Evolutionary conservation across 1,139 yeast genomes (phyloP), one percentile per base, ranked within the genome.

Genomic region (Eremothecium gossypii): DNA sequence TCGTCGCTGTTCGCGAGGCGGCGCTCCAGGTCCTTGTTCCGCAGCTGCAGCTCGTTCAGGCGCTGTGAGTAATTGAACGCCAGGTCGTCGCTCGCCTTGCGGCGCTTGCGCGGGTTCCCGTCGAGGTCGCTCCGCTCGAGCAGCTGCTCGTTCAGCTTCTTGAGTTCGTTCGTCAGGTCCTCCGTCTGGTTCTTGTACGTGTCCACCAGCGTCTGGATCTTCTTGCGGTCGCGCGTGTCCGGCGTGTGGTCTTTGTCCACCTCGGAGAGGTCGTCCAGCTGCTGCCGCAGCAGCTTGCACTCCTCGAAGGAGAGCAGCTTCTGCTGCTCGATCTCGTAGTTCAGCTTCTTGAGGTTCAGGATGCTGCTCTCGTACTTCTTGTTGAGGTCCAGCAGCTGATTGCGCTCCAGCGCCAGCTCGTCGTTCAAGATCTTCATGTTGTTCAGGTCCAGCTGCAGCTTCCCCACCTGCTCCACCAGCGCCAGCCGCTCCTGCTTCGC

Each of bases 221-320:
- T 58, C 20, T 55, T 49, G 23, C 60, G 62, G 9, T 33, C 44
- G 36, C 50, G 51, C 14, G 49, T 43, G n/a, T 13, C 35, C 5
- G 12, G 12, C 6, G n/a, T 14, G 9, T 9, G 29, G 6, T 32
- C 14, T 13, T 46, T 48, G 30, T 51, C 52, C 27, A 51, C 38
- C 1, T 56, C 44, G 14, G 55, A 41, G 9, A 59, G 50, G 2
- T 55, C 55, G 42, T 70, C 74, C 30, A 69, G 56, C 54, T 73
- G 76, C 29, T 68, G 70, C 47, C 86, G 66, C 43, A 83, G 63
- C 45, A 78, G 70, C 42, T 69, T 74, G 27, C 79, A 72, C 54
- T 83, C 93, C 48, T 76, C 76, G n/a, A 63, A 52, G n/a, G 78
- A 73, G 38, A 82, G 63, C 2, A 66, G 57, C 43, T 70, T 71